Base-by-base conservation (phyloP, 176 grass and related monocot species). In the Rhynchospora pubera region DNA sequence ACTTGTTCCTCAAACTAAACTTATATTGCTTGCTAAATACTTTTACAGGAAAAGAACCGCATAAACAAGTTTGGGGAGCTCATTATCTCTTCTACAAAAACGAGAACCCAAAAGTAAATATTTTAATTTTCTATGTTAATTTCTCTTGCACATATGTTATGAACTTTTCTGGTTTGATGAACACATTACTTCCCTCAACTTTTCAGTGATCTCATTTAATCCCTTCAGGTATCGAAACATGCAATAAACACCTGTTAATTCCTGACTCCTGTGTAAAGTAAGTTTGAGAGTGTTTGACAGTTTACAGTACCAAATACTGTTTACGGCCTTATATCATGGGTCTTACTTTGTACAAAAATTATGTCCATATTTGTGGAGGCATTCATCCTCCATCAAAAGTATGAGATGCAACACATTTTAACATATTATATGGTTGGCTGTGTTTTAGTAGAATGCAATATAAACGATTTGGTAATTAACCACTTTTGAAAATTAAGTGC, bases 41-140 rank as follows among this genome's bases (percentile, higher is more conserved):
- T 39, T 63, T 83, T 64, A 83, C 91, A 95, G 96, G 96, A 95
- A 89, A 95, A 99, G 82, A 99, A 95, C 66, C 83, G 92, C 74
- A 95, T 99, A 79, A 99, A 99, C 84, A 99, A 93, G 79, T 74
- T 89, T 65, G 96, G 91, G 4, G 96, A 99, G 80, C 91, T 99
- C 87, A 91, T 99, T 57, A 95, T 99, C 15, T 93, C 87, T 84
- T 95, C 96, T 86, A 99, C 92, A n/a, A 99, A 93, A 90, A 95
- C 91, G 22, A 93, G 96, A 87, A 95, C 92, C 50, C 96, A 93
- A 46, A 99, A 93, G 96, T 99, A 95, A 89, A 47, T n/a, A 24
- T 24, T 73, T 50, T 73, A 7, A 24, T 28, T 70, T 67, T 70
- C 66, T 46, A 70, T 9, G 15, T 21, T 19, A 45, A 44, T 19